Evolutionary conservation across 805 yeast genomes (phyloP).

Genomic region (Candida stauntonica): DNA sequence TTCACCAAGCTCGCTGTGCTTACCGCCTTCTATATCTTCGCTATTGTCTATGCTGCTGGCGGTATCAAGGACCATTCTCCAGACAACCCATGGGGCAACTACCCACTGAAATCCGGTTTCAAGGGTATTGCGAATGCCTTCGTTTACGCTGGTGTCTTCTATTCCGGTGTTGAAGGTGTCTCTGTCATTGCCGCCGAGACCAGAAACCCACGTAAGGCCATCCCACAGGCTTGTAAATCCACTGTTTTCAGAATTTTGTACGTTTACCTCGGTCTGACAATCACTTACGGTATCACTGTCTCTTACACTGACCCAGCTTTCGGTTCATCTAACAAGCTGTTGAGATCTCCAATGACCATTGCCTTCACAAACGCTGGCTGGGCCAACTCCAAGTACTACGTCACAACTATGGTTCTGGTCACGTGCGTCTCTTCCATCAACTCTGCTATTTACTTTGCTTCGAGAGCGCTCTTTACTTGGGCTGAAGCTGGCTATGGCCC

Average conservation of each 20-base stretch:
- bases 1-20: slow-evolving; percentile 44
- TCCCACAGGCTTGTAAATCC: slow-evolving; percentile 65
- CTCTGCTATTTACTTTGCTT: slow-evolving; percentile 63
- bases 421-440: slow-evolving; percentile 69
- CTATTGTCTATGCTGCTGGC: slow-evolving; percentile 44
- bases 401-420: slow-evolving; percentile 62
- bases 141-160: slow-evolving; percentile 68
- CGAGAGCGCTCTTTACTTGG: slow-evolving; percentile 61
- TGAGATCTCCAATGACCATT: slow-evolving; percentile 67
- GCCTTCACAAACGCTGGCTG: slow-evolving; percentile 70
- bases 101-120: slow-evolving; percentile 42
- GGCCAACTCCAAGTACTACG: slow-evolving; percentile 55
- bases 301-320: slow-evolving; percentile 60
- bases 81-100: slow-evolving; percentile 31
- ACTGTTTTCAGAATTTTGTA: slow-evolving; percentile 60
- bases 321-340: slow-evolving; percentile 29
- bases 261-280: slow-evolving; percentile 58
- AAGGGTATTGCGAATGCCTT: slow-evolving; percentile 57
- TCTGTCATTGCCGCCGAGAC: slow-evolving; percentile 77
- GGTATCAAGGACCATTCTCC: slow-evolving; percentile 32
- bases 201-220: slow-evolving; percentile 61
- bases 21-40: slow-evolving; percentile 45
- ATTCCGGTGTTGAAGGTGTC: slow-evolving; percentile 73
- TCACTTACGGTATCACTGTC: slow-evolving; percentile 65
- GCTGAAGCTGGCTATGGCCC: slow-evolving; percentile 62